Conservation (phyloP, 1,284 basidiomycete species). For the Hemileia vastatrix region DNA sequence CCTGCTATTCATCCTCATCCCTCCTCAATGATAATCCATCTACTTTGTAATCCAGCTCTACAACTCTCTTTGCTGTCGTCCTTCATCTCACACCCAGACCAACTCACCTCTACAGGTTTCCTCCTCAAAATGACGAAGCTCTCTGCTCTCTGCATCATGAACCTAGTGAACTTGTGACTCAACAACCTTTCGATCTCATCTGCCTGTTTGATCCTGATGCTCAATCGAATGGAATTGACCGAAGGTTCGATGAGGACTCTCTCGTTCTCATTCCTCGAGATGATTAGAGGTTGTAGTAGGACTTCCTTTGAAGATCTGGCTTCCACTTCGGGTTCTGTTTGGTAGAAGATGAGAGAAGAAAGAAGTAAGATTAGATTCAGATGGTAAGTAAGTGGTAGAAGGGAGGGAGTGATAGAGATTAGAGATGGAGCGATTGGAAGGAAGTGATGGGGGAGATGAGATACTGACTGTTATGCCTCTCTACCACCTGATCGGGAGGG, state of each 20-base stretch:
- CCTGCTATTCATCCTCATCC: no score
- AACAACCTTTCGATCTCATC: slow-evolving; percentile 96
- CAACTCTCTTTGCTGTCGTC: no score
- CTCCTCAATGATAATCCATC: no score
- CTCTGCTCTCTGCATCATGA: slow-evolving; percentile 97
- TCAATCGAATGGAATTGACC: slow-evolving; percentile 88
- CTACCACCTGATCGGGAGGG: slow-evolving; percentile 65
- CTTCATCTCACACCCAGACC: no score
- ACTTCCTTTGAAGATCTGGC: slow-evolving; percentile 56
- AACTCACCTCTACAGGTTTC: slow-evolving; percentile 58
- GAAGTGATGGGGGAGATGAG: neutral
- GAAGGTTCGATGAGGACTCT: slow-evolving; percentile 91
- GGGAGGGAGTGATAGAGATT: slow-evolving; percentile 1
- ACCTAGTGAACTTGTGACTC: slow-evolving; percentile 96
- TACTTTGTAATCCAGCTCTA: no score
- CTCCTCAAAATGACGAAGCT: slow-evolving; percentile 87
- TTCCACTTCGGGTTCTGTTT: slow-evolving; percentile 79
- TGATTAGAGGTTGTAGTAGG: slow-evolving; percentile 78
- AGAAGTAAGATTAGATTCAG: slow-evolving; percentile 11
- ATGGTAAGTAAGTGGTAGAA: neutral
- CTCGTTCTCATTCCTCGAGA: slow-evolving; percentile 93
- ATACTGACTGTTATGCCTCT: slow-evolving; percentile 85
- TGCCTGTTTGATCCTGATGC: slow-evolving; percentile 96
- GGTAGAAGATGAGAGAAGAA: slow-evolving; percentile 39
- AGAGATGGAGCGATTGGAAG: neutral